Conservation (phyloP, 1,139 yeast species). For the Suhomyces ambrosiae region DNA sequence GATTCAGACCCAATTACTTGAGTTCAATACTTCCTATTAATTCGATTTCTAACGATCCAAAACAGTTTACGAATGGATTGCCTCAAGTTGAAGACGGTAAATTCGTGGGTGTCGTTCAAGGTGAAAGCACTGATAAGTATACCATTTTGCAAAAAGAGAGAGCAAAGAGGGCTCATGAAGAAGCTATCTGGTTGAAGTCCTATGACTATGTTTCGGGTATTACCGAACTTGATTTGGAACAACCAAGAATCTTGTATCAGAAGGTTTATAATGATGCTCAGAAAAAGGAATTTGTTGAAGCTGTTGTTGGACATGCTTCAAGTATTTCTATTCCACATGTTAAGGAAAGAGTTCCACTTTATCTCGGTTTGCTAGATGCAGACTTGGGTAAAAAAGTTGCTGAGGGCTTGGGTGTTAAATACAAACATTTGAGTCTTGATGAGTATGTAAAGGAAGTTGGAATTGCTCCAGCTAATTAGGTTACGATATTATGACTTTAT, state of each 20-base stretch:
- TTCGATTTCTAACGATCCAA: slow-evolving; percentile 21
- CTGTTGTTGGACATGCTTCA: slow-evolving; percentile 42
- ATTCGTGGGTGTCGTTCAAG: slow-evolving; percentile 32
- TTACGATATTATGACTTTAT: not conserved
- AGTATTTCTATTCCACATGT: slow-evolving; percentile 27
- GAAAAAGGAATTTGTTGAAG: slow-evolving; percentile 35
- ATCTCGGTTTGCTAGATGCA: slow-evolving; percentile 39
- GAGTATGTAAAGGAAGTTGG: slow-evolving; percentile 28
- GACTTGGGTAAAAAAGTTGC: slow-evolving; percentile 38
- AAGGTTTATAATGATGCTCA: slow-evolving; percentile 36
- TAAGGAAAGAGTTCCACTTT: slow-evolving; percentile 40
- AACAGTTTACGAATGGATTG: slow-evolving; percentile 21
- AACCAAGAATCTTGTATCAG: slow-evolving; percentile 44
- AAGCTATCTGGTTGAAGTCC: slow-evolving; percentile 37
- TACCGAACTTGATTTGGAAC: slow-evolving; percentile 45
- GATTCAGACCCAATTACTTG: slow-evolving; percentile 36
- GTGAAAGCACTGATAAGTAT: slow-evolving; percentile 24
- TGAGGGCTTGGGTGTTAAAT: slow-evolving; percentile 36
- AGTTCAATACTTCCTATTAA: slow-evolving; percentile 25
- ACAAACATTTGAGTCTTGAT: slow-evolving; percentile 27
- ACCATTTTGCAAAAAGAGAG: slow-evolving; percentile 28
- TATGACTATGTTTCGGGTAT: slow-evolving; percentile 43
- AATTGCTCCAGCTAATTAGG: slow-evolving; percentile 16
- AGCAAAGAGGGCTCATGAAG: slow-evolving; percentile 35
- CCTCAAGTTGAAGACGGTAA: slow-evolving; percentile 22